phyloP scores from a whole-genome alignment of 129 eudicot genomes.

The Chrysanthemum lavandulifolium region DNA sequence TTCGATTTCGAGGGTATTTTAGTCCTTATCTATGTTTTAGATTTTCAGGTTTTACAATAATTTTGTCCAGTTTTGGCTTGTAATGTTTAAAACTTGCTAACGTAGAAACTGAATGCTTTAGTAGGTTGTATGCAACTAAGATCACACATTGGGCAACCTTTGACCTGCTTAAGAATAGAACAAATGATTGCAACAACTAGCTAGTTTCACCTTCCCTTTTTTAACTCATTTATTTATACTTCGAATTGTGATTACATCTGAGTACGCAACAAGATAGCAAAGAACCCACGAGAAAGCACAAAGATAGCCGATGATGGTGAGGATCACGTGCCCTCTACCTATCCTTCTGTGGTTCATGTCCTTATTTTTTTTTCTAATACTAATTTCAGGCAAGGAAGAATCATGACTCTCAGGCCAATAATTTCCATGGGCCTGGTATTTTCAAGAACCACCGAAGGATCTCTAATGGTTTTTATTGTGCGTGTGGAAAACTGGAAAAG shows the following conservation, averaged over 20 bases:
- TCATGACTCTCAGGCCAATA: slow-evolving; percentile 17
- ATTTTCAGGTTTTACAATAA: too few species aligned
- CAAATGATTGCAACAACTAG: too few species aligned
- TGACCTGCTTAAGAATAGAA: too few species aligned
- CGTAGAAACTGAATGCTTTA: too few species aligned
- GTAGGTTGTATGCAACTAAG: too few species aligned
- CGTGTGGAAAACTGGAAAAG: background rate
- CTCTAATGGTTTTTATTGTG: background rate
- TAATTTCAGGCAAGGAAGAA: slow-evolving; percentile 38
- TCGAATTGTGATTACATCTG: slow-evolving; percentile 38
- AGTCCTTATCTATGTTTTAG: too few species aligned
- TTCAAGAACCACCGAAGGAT: background rate
- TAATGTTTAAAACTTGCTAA: too few species aligned
- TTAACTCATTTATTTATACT: background rate
- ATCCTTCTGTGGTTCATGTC: background rate
- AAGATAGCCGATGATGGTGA: slow-evolving; percentile 27
- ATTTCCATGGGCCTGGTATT: background rate
- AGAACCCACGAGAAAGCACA: slow-evolving; percentile 49
- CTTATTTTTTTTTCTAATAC: background rate
- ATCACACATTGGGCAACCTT: too few species aligned
- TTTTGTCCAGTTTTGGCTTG: too few species aligned
- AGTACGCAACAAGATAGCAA: slow-evolving; percentile 38
- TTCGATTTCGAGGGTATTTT: too few species aligned
- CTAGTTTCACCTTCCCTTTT: background rate
- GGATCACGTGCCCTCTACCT: background rate